Percentiles rank a stretch among this genome's conserved stretches.
Conservation (phyloP, 192 early-diverging fungal species). For the Umbelopsis sp. region DNA sequence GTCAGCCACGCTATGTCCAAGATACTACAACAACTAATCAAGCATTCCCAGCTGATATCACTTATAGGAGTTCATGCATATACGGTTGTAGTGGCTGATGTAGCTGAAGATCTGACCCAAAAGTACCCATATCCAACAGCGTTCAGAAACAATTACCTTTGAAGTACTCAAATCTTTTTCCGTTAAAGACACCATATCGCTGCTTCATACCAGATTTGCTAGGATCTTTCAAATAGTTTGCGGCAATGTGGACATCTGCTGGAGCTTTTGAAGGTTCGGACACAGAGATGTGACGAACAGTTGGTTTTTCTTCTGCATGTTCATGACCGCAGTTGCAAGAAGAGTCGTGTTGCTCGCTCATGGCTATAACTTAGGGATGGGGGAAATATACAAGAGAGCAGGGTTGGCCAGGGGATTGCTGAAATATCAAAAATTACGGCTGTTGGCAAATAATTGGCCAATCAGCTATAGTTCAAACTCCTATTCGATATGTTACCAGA, state of each 20-base stretch:
- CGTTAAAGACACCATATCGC: conserved; percentile 87
- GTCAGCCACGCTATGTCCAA: no score
- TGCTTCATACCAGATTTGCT: conserved; percentile 73
- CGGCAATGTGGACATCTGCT: conserved; percentile 39
- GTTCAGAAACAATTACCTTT: conserved; percentile 60
- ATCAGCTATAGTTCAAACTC: no score
- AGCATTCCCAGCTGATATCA: no score
- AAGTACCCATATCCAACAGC: background rate
- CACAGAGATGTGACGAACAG: conserved; percentile 21
- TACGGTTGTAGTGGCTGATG: no score
- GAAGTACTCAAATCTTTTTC: conserved; percentile 90
- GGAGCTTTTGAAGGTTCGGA: conserved; percentile 38
- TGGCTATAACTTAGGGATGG: conserved; percentile 4
- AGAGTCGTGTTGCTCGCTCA: conserved; percentile 34
- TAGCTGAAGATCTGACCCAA: background rate
- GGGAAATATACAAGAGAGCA: background rate
- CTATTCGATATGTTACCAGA: background rate
- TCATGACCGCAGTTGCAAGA: conserved; percentile 25
- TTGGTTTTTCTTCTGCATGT: background rate
- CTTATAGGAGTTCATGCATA: no score
- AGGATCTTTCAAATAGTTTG: conserved; percentile 77
- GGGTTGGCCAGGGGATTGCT: no score
- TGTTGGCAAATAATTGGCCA: no score
- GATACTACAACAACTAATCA: no score
- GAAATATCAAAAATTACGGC: no score